phyloP scores from a whole-genome alignment of 139 green algal genomes.

The Chlorella sp. region DNA sequence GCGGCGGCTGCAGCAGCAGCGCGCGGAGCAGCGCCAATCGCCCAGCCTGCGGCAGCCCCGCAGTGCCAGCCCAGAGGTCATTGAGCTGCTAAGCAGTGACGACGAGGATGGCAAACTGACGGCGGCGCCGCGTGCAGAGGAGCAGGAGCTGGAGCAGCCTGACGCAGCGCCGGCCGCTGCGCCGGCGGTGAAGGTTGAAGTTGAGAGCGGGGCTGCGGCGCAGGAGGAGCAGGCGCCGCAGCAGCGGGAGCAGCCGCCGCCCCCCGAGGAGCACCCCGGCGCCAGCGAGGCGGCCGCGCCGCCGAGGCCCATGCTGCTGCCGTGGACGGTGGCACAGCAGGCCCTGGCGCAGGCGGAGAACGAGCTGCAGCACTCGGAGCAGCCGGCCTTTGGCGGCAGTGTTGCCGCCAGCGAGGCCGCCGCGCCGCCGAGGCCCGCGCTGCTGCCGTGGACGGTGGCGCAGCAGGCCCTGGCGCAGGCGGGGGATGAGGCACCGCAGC shows the following conservation, averaged over 20 bases:
- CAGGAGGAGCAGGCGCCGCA: not conserved
- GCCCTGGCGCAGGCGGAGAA: not conserved
- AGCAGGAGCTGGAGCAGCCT: constrained; percentile 2
- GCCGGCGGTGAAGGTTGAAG: not conserved
- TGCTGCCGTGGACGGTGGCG: not conserved
- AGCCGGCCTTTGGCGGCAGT: not conserved
- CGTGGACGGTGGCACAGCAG: too few species aligned
- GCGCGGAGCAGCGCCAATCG: too few species aligned
- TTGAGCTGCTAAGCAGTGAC: not conserved
- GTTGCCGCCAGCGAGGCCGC: not conserved
- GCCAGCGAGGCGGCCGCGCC: not conserved
- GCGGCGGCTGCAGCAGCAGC: not conserved
- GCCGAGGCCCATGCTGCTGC: not conserved
- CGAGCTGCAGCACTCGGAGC: not conserved
- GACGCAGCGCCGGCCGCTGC: not conserved
- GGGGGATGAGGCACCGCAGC: not conserved
- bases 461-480: not conserved
- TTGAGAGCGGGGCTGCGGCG: not conserved
- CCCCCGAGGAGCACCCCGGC: not conserved
- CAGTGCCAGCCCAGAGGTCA: too few species aligned
- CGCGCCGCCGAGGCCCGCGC: not conserved
- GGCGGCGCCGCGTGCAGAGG: not conserved
- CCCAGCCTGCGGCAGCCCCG: too few species aligned
- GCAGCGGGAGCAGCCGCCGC: not conserved
- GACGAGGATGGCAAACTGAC: not conserved